These are phyloP conservation scores for Akebia trifoliata DNA, from an alignment of 164 flowering plant species.

Conservation along the genomic window DNA sequence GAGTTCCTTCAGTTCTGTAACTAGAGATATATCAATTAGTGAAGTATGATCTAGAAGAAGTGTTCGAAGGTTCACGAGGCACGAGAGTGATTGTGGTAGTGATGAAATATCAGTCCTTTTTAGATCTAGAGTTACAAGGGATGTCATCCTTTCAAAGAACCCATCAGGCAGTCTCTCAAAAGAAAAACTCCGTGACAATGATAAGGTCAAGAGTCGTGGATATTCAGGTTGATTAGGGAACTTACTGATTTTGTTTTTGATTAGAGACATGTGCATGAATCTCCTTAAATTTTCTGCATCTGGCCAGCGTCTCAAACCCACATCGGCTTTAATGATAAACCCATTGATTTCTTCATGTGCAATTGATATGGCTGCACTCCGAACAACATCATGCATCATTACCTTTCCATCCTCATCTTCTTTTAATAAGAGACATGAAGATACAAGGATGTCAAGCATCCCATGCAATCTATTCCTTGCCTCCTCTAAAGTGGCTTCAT, in stretches of 20 bases:
- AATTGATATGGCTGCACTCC: conserved; percentile 4
- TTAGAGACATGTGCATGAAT: conserved; percentile 1
- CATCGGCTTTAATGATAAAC: conserved; percentile 1
- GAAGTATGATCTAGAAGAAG: not conserved
- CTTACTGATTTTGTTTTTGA: not conserved
- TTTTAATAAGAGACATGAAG: conserved; percentile 2
- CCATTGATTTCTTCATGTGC: not conserved
- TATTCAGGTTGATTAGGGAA: not conserved
- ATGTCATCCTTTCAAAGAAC: not conserved
- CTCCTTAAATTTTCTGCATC: not conserved
- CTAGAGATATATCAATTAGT: not conserved
- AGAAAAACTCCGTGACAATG: not conserved
- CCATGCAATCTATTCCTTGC: not conserved
- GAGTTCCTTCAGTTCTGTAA: not conserved
- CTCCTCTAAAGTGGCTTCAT: not conserved
- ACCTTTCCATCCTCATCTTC: not conserved
- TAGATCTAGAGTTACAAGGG: conserved; percentile 4
- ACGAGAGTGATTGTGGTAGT: conserved; percentile 2
- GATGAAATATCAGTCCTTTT: not conserved
- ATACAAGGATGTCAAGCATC: not conserved
- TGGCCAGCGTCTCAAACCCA: not conserved
- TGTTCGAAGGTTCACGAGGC: not conserved
- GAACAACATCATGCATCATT: conserved; percentile 2
- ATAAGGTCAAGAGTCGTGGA: conserved; percentile 6
- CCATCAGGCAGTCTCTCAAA: not conserved